Evolutionary conservation across 192 early-diverging fungal genomes (phyloP).

Genomic region (Backusella circina): DNA sequence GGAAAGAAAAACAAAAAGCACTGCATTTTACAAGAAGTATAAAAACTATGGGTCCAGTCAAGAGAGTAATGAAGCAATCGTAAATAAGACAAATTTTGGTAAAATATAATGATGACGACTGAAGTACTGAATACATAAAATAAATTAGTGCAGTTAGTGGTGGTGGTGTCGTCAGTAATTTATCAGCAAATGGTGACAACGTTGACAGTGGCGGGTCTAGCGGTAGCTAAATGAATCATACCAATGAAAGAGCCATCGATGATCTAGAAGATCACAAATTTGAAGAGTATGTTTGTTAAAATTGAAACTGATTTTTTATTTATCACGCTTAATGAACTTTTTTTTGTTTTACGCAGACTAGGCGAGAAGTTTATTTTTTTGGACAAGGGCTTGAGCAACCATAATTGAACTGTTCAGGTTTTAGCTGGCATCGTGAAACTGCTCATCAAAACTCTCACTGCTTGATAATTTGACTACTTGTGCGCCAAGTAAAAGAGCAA

Average conservation of each 20-base stretch:
- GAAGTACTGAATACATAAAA: background rate
- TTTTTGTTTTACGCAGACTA: constrained; percentile 4
- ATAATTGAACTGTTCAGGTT: background rate
- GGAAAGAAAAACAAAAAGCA: background rate
- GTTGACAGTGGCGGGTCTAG: background rate
- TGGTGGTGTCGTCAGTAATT: background rate
- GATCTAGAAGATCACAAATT: background rate
- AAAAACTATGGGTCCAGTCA: background rate
- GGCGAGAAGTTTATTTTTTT: background rate
- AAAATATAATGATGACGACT: constrained; percentile 1
- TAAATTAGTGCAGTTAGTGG: background rate
- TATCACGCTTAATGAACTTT: background rate
- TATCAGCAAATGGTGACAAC: background rate
- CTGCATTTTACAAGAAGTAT: background rate
- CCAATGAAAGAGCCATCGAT: background rate
- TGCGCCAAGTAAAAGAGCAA: background rate
- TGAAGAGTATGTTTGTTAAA: constrained; percentile 8
- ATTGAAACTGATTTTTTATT: constrained; percentile 1
- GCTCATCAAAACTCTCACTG: background rate
- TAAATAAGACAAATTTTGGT: constrained; percentile 1
- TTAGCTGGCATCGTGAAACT: background rate
- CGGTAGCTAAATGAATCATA: background rate
- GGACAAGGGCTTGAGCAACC: background rate
- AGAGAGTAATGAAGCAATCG: background rate
- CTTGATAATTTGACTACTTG: background rate